Conservation (phyloP, 2,329 filamentous ascomycete genomes). For the Monosporascus cannonballus region DNA sequence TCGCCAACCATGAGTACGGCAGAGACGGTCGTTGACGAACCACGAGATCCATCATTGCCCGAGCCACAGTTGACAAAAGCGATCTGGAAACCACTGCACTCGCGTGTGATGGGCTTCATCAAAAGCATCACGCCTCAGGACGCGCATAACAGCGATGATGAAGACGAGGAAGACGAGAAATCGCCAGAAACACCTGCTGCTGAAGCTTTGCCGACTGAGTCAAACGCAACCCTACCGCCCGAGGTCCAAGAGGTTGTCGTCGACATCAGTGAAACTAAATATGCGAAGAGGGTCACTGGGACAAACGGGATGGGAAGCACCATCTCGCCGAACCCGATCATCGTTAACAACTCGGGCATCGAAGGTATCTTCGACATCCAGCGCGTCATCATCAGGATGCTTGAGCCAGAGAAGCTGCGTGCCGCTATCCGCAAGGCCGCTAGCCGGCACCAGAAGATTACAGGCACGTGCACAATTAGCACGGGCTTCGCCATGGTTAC, state of each 20-base stretch:
- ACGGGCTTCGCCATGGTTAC: conserved; percentile 24
- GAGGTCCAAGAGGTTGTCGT: conserved; percentile 7
- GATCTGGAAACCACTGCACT: not conserved
- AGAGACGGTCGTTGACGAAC: no score
- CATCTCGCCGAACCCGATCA: conserved; percentile 28
- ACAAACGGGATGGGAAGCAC: conserved; percentile 14
- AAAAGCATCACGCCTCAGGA: conserved; percentile 1
- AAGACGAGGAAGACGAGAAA: not conserved
- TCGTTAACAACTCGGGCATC: conserved; percentile 12
- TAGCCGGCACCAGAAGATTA: conserved; percentile 21
- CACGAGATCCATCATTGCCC: not conserved
- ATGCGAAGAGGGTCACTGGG: conserved; percentile 1
- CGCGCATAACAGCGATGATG: not conserved
- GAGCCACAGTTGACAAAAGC: conserved; percentile 7
- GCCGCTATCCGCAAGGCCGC: conserved; percentile 17
- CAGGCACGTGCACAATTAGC: conserved; percentile 25
- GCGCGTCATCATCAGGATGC: conserved; percentile 37
- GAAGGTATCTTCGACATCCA: conserved; percentile 30
- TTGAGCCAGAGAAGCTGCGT: conserved; percentile 19
- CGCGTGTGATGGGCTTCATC: conserved; percentile 2
- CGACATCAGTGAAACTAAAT: conserved; percentile 6
- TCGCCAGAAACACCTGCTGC: not conserved
- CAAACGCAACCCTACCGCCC: not conserved
- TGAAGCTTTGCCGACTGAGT: no score
- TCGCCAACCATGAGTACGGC: no score